A percentile compares a stretch with the other conserved stretches of the same genome.
Conservation (phyloP, 140 eudicot genomes). For the Oenanthe javanica region DNA sequence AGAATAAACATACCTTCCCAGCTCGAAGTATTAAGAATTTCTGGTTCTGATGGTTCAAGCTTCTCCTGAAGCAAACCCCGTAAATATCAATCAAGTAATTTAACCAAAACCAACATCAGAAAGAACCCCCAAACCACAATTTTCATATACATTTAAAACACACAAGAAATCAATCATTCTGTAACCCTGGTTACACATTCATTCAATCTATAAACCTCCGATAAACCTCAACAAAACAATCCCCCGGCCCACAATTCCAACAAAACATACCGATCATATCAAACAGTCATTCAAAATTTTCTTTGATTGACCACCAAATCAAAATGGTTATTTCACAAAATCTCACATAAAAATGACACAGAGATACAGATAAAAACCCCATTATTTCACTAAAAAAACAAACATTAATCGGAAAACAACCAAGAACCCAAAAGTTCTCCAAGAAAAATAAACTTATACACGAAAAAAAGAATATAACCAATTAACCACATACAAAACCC, state of each 20-base stretch:
- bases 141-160: not conserved
- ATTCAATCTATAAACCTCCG: not conserved
- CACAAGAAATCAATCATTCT: not conserved
- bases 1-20: not conserved
- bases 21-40: not conserved
- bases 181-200: not conserved
- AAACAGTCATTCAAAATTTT: not conserved
- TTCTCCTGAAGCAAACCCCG: constrained; percentile 4
- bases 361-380: not conserved
- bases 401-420: not conserved
- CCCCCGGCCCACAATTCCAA: not conserved
- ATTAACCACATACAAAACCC: not conserved
- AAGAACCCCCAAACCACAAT: not conserved
- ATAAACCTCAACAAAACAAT: not conserved
- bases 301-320: not conserved
- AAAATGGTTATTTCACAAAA: not conserved
- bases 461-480: not conserved
- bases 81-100: not conserved
- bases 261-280: not conserved
- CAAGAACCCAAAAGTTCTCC: not conserved
- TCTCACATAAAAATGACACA: not conserved
- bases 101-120: not conserved
- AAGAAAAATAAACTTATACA: not conserved
- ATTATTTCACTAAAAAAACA: not conserved
- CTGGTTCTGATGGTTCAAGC: not conserved